Base-by-base conservation (phyloP, 805 yeast genomes). In the Scheffersomyces lignosus region DNA sequence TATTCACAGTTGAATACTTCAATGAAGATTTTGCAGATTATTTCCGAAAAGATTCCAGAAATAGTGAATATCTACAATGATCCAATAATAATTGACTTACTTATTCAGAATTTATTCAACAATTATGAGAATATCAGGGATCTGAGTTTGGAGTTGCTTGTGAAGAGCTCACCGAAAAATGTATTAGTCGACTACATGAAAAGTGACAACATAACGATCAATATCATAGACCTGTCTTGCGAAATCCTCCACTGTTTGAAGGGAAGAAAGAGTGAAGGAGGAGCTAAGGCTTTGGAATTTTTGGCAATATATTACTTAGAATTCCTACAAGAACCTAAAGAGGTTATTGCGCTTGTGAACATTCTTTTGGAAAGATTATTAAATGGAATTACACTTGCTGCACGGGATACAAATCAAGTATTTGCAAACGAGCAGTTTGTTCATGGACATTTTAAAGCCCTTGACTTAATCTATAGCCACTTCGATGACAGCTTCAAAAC, bases 41-140 rank as follows among this genome's bases (percentile, higher is more conserved):
- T 44, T 34, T 22, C 44, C 43, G 14, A 17, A 7, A 35, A 41
- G 16, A 20, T 28, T 14, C n/a, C 3, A 12, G 39, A 23, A 64
- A 59, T 18, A 76, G 69, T 49, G 80, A 7, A 20, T 20, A 82
- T 5, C 79, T 74, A 50, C 44, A 65, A 15, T 45, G 81, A 62
- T 14, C 46, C 47, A 1, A 54, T 60, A 1, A 45, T 77, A 18
- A 51, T 75, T 1, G 62, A 81, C 33, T 50, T 78, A 6, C 60
- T 89, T 34, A 56, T 83, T 14, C 85, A 83, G 45, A 78, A 78
- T 37, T 64, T 86, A 5, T 64, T 80, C 20, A 83, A 83, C 54
- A 82, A 83, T 43, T 89, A 80, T 58, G 88, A 85, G 38, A 96
- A 89, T 53, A 73, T 90, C 14, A 72, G 98, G 41, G 66, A 70